Evolutionary conservation across 345 rosid genomes (phyloP).

Genomic region (Mercurialis annua): DNA sequence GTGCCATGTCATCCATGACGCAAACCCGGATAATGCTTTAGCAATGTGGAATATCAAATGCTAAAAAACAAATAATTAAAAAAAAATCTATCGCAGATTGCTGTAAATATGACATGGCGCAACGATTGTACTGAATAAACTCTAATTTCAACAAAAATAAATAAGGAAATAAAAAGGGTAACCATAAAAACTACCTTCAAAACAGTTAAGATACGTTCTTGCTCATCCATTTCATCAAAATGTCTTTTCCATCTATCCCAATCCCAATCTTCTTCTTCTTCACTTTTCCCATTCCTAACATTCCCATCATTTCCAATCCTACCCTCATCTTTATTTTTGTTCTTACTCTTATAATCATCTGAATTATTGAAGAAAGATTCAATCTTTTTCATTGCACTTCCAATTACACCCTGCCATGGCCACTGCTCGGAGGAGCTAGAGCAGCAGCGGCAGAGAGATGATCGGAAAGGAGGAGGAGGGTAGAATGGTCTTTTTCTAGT

Average conservation of each 20-base stretch:
- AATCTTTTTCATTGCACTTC: conserved; percentile 47
- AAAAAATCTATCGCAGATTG: too few relatives aligned
- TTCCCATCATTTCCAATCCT: conserved; percentile 1
- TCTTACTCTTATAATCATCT: background rate
- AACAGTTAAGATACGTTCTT: conserved; percentile 66
- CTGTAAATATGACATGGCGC: too few relatives aligned
- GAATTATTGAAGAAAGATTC: conserved; percentile 47
- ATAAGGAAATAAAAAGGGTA: too few relatives aligned
- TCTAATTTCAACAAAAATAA: too few relatives aligned
- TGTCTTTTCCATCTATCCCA: conserved; percentile 91
- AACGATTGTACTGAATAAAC: too few relatives aligned
- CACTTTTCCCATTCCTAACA: background rate
- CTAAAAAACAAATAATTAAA: too few relatives aligned
- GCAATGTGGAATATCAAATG: too few relatives aligned
- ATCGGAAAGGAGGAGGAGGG: conserved; percentile 24
- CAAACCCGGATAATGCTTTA: too few relatives aligned
- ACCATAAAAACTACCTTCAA: conserved; percentile 54
- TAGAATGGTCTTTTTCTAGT: conserved; percentile 31
- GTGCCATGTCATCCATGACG: too few relatives aligned
- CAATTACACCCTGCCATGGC: conserved; percentile 61
- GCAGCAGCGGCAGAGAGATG: background rate
- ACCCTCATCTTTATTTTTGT: conserved; percentile 6
- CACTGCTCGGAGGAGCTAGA: conserved; percentile 31
- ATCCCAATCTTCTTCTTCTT: conserved; percentile 55
- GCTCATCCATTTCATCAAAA: conserved; percentile 74